Base-by-base conservation (phyloP, 768 basidiomycete genomes). In the Arthromyces matolae region DNA sequence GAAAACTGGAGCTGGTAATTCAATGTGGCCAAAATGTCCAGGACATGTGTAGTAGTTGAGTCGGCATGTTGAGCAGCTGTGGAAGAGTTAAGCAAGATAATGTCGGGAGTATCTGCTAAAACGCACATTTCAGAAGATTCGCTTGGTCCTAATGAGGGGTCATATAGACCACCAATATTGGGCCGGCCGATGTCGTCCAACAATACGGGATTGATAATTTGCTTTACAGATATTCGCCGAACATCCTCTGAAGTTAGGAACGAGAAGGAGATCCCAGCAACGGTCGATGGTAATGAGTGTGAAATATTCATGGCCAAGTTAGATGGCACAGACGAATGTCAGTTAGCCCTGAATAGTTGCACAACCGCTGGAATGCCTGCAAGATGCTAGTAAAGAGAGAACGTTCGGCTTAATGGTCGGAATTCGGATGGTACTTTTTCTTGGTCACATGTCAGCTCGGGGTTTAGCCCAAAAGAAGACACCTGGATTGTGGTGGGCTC, bases 11-110 rank as follows among this genome's bases (percentile, higher is more conserved):
- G 88, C 80, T 16, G 95, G 93, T 5, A 99, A 79, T 52, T 97
- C 93, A 51, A 99, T 95, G 67, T 98, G 96, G 18, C 96, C 96
- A 69, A 88, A 99, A 67, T 99, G 96, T 14, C 96, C 96, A 2
- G 96, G 94, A 66, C 96, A 99, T 50, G 86, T 86, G 71, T 86
- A 98, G 61, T 93, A 95, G 38, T 83, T 89, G 59, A 96, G 79
- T 49, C 79, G 86, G 64, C 96, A 99, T 67, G 96, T 96, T 53
- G 87, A 75, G 65, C 96, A 99, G 50, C 95, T 99, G 63, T 19
- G 39, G 27, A 49, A 34, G 32, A 23, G 52, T 40, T 41, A 42
- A 53, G 59, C 42, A 59, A 18, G 46, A 44, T 34, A 22, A 22
- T 35, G 8, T 38, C 37, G n/a, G n/a, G n/a, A 41, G 39, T 24